Conservation (phyloP, 345 rosid species). For the Syzygium aromaticum region DNA sequence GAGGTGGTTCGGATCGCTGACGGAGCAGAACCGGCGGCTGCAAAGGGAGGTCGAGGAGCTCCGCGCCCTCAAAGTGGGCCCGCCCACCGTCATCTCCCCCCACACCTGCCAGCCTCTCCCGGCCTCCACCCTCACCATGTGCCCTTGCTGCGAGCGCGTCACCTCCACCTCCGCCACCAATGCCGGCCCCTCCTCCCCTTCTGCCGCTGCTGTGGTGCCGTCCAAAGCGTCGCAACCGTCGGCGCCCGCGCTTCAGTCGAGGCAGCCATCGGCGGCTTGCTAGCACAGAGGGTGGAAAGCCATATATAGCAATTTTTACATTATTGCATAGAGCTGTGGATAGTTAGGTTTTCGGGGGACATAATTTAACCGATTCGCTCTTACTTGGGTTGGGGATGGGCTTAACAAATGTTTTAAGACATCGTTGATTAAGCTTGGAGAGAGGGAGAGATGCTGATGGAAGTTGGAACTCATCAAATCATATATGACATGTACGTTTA, state of each 20-base stretch:
- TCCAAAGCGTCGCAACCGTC: conserved; percentile 26
- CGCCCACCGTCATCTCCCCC: conserved; percentile 46
- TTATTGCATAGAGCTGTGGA: neutral
- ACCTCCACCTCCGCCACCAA: conserved; percentile 34
- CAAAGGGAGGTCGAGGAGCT: conserved; percentile 93
- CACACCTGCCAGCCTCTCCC: conserved; percentile 44
- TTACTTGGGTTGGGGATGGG: neutral
- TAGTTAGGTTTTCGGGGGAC: neutral
- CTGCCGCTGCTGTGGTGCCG: conserved; percentile 14
- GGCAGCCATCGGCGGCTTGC: conserved; percentile 40
- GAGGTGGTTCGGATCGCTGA: conserved; percentile 87
- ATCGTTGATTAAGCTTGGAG: neutral
- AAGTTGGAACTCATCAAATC: neutral
- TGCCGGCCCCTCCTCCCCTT: conserved; percentile 6
- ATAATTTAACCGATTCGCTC: neutral
- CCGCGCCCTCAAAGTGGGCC: conserved; percentile 68
- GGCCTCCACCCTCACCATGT: conserved; percentile 76
- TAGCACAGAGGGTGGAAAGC: neutral
- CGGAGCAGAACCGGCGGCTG: conserved; percentile 86
- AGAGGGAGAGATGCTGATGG: neutral
- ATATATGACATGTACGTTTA: neutral
- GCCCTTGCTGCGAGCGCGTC: conserved; percentile 89
- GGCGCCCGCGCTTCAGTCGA: conserved; percentile 23
- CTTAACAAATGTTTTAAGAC: neutral
- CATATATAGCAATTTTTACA: neutral